phyloP scores from a whole-genome alignment of 176 grass and related monocot genomes.

The Musa acuminata region DNA sequence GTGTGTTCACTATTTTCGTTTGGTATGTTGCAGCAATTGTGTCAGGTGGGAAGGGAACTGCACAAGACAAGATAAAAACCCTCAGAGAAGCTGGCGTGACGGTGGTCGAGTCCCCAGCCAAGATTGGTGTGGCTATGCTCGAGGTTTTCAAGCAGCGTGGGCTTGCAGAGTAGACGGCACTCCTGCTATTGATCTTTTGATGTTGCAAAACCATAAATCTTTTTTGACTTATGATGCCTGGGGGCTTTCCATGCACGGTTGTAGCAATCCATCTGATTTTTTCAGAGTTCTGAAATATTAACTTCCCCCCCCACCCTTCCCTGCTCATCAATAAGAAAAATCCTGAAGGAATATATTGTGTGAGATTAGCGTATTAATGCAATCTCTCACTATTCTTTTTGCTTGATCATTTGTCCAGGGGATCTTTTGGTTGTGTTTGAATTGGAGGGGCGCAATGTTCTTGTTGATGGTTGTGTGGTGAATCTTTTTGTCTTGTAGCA shows the following conservation, averaged over 20 bases:
- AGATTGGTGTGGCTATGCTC: constrained; percentile 75
- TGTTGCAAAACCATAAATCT: not conserved
- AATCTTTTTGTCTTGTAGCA: no score
- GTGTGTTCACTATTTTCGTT: not conserved
- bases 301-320: not conserved
- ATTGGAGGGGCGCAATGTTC: not conserved
- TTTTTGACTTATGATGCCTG: not conserved
- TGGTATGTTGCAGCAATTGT: constrained; percentile 63
- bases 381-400: not conserved
- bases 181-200: not conserved
- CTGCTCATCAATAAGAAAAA: not conserved
- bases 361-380: not conserved
- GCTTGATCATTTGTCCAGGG: no score
- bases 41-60: constrained; percentile 87
- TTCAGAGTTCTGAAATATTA: not conserved
- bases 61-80: constrained; percentile 86
- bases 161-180: constrained; percentile 55
- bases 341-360: not conserved
- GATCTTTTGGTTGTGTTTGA: not conserved
- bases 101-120: constrained; percentile 87
- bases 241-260: not conserved
- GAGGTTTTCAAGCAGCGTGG: constrained; percentile 87
- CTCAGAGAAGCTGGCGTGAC: constrained; percentile 84
- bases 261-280: not conserved
- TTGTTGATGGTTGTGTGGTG: no score